A percentile compares a stretch with the other conserved stretches of the same genome.
Evolutionary conservation across 2,329 filamentous ascomycete species (phyloP).

Genomic region (Davidsoniella australis): DNA sequence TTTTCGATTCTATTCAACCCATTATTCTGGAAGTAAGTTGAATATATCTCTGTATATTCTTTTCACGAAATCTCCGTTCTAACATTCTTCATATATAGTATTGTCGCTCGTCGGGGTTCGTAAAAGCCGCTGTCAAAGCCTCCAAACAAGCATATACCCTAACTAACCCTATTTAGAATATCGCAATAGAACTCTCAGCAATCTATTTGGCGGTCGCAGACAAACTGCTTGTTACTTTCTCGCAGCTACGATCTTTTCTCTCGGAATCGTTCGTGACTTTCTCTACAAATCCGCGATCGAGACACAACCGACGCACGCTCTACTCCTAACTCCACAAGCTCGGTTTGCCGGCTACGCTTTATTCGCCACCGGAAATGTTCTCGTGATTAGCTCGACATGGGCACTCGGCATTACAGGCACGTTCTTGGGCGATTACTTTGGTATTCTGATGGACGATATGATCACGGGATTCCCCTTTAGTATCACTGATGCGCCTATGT

Average conservation of each 20-base stretch:
- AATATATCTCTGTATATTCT: slow-evolving; percentile 1
- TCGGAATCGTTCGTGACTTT: slow-evolving; percentile 76
- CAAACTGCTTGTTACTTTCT: slow-evolving; percentile 78
- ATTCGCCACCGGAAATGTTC: slow-evolving; percentile 58
- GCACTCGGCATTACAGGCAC: slow-evolving; percentile 86
- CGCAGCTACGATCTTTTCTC: slow-evolving; percentile 72
- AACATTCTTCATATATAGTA: slow-evolving; percentile 32
- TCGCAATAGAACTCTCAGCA: slow-evolving; percentile 74
- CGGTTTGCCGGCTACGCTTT: slow-evolving; percentile 53
- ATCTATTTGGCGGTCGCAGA: slow-evolving; percentile 62
- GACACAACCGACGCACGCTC: slow-evolving; percentile 56
- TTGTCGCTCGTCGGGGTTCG: slow-evolving; percentile 66
- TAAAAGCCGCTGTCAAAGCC: slow-evolving; percentile 1
- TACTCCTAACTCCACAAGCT: slow-evolving; percentile 42
- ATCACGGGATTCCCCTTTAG: slow-evolving; percentile 95
- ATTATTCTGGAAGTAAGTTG: slow-evolving; percentile 93
- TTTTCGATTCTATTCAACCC: slow-evolving; percentile 84
- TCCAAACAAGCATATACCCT: slow-evolving; percentile 10
- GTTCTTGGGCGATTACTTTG: slow-evolving; percentile 96
- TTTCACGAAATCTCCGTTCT: slow-evolving; percentile 16
- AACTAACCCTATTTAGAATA: slow-evolving; percentile 47
- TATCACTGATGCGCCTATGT: slow-evolving; percentile 83
- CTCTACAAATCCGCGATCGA: slow-evolving; percentile 75
- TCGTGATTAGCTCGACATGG: slow-evolving; percentile 83
- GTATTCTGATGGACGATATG: slow-evolving; percentile 88